Percentiles rank a stretch among this genome's conserved stretches.
These are phyloP conservation scores for Cutaneotrichosporon sp. DNA, from an alignment of 1,284 basidiomycete species.

Conservation along the genomic window DNA sequence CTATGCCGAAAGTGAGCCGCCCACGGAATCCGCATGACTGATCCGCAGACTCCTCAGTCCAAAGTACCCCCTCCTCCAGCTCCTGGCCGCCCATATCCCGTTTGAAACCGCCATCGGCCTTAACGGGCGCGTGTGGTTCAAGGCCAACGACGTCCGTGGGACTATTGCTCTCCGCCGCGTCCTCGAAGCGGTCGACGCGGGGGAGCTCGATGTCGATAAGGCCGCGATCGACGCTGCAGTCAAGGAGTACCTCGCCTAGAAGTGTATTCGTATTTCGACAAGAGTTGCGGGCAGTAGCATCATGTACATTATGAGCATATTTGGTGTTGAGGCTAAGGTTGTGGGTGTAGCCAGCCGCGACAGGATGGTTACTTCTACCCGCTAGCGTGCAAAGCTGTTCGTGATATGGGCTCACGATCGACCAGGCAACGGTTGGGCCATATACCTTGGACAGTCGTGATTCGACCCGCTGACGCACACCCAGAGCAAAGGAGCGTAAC, in stretches of 20 bases:
- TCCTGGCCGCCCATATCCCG: constrained; percentile 38
- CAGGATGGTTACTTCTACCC: no score
- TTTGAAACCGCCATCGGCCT: constrained; percentile 52
- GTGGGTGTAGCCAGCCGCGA: no score
- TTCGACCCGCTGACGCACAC: no score
- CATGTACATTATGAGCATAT: no score
- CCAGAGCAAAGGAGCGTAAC: no score
- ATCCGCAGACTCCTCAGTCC: constrained; percentile 45
- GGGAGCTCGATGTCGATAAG: constrained; percentile 30
- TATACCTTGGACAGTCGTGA: no score
- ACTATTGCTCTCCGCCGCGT: constrained; percentile 46
- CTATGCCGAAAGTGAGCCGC: constrained; percentile 41
- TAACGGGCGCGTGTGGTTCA: constrained; percentile 53
- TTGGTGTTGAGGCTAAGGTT: no score
- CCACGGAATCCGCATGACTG: not conserved
- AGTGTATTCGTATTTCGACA: no score
- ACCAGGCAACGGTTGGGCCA: no score
- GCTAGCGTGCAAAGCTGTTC: no score
- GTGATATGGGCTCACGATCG: no score
- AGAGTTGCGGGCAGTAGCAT: no score
- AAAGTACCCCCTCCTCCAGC: constrained; percentile 42
- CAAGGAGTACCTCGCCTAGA: constrained; percentile 19
- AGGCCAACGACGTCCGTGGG: constrained; percentile 41
- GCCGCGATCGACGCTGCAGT: constrained; percentile 25
- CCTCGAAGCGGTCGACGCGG: constrained; percentile 38